These are phyloP conservation scores for Yarrowia yakushimensis DNA, from an alignment of 805 yeast species.

Conservation along the genomic window DNA sequence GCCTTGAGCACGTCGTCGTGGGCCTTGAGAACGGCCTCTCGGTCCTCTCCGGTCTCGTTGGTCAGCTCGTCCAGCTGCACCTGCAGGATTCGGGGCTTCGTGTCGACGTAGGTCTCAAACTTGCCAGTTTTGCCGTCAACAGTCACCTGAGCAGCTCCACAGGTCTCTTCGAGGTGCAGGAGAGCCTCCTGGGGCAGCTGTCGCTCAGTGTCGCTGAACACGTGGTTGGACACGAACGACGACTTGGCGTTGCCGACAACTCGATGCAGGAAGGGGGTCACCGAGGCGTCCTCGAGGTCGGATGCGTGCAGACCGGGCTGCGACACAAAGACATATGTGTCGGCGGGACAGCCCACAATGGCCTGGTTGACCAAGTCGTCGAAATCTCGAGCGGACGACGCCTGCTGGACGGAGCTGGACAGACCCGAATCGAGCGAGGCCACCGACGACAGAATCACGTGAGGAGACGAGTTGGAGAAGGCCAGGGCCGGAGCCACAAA, in stretches of 20 bases:
- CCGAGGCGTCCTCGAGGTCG: constrained; percentile 48
- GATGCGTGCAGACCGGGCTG: constrained; percentile 51
- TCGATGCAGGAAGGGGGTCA: constrained; percentile 32
- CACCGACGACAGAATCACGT: constrained; percentile 18
- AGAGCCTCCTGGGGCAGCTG: constrained; percentile 32
- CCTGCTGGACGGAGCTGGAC: neutral
- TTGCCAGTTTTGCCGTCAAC: constrained; percentile 44
- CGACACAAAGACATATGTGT: constrained; percentile 54
- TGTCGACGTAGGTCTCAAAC: constrained; percentile 55
- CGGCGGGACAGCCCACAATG: constrained; percentile 45
- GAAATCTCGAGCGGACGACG: constrained; percentile 10
- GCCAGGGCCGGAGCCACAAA: constrained; percentile 20
- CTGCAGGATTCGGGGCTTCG: constrained; percentile 55
- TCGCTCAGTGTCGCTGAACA: constrained; percentile 29
- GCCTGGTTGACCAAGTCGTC: constrained; percentile 26
- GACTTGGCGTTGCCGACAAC: constrained; percentile 24
- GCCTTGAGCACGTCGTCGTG: constrained; percentile 35
- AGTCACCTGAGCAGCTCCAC: constrained; percentile 48
- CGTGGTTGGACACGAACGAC: constrained; percentile 9
- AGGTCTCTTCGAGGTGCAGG: constrained; percentile 40
- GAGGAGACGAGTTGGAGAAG: constrained; percentile 18
- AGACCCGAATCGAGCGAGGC: neutral
- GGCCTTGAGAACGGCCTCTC: constrained; percentile 11
- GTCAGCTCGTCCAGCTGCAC: constrained; percentile 54
- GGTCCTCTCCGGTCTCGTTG: constrained; percentile 16